phyloP scores from a whole-genome alignment of 2,329 filamentous ascomycete genomes.

The Pleurostoma richardsiae region DNA sequence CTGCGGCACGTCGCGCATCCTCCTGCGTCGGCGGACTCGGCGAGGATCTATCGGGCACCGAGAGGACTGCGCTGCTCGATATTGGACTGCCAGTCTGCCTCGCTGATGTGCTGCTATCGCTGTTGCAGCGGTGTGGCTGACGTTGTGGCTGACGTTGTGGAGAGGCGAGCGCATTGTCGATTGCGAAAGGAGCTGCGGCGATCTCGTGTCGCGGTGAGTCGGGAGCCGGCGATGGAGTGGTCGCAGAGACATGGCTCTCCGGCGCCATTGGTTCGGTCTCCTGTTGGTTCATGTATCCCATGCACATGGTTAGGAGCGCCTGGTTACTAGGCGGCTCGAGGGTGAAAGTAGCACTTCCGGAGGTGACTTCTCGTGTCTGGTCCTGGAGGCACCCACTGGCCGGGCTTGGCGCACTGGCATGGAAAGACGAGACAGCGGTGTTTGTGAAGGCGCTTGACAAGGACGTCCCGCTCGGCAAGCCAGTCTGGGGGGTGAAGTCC shows the following conservation, averaged over 20 bases:
- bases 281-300: constrained; percentile 49
- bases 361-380: constrained; percentile 26
- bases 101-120: constrained; percentile 40
- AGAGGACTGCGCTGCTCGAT: constrained; percentile 19
- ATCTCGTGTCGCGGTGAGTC: constrained; percentile 47
- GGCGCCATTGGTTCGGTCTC: constrained; percentile 43
- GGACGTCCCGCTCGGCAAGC: constrained; percentile 63
- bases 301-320: constrained; percentile 71
- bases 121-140: constrained; percentile 48
- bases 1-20: constrained; percentile 76
- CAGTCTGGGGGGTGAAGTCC: constrained; percentile 55
- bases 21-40: constrained; percentile 72
- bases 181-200: constrained; percentile 31
- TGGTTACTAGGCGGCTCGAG: constrained; percentile 79
- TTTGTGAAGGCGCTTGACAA: constrained; percentile 65
- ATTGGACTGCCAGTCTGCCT: constrained; percentile 27
- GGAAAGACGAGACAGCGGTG: constrained; percentile 60
- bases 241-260: constrained; percentile 40
- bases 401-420: constrained; percentile 67
- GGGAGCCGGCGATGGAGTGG: constrained; percentile 45
- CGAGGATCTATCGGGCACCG: constrained; percentile 46
- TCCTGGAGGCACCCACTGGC: constrained; percentile 67
- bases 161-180: constrained; percentile 38
- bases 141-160: constrained; percentile 33
- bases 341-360: constrained; percentile 33